These are phyloP conservation scores for Pythium folliculosum DNA, from an alignment of 352 stramenopile genomes.

Conservation along the genomic window DNA sequence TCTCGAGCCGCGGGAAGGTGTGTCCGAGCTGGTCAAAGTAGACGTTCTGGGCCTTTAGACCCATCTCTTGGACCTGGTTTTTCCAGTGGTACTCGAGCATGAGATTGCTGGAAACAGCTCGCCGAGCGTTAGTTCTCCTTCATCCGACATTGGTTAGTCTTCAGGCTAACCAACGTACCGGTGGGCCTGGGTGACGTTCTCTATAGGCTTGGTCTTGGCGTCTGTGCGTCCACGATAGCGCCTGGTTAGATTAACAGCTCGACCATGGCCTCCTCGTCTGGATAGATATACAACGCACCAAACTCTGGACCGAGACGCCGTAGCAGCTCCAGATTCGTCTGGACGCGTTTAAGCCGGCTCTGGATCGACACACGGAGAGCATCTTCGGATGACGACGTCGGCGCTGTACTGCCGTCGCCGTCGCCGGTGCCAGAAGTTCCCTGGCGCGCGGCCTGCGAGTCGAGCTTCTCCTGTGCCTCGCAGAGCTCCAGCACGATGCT, in stretches of 20 bases:
- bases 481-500: conserved; percentile 86
- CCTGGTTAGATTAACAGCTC: neutral
- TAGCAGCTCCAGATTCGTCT: conserved; percentile 86
- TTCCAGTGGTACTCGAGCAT: conserved; percentile 92
- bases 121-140: neutral
- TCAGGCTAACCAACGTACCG: conserved; percentile 29
- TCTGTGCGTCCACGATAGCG: conserved; percentile 35
- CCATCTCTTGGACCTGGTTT: conserved; percentile 88
- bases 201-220: conserved; percentile 86
- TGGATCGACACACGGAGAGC: conserved; percentile 78
- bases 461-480: conserved; percentile 67
- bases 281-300: conserved; percentile 37
- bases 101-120: conserved; percentile 49
- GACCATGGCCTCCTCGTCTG: too few species aligned
- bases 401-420: conserved; percentile 9
- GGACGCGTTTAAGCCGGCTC: conserved; percentile 83
- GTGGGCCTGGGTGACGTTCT: conserved; percentile 84
- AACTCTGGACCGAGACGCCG: conserved; percentile 85
- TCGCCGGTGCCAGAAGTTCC: conserved; percentile 14
- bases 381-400: conserved; percentile 40
- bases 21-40: conserved; percentile 72
- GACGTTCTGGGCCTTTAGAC: conserved; percentile 77
- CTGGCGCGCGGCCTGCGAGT: conserved; percentile 34
- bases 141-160: conserved; percentile 2
- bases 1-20: conserved; percentile 79